phyloP scores from a whole-genome alignment of 2,329 filamentous ascomycete species.

The Cordyceps tenuipes region DNA sequence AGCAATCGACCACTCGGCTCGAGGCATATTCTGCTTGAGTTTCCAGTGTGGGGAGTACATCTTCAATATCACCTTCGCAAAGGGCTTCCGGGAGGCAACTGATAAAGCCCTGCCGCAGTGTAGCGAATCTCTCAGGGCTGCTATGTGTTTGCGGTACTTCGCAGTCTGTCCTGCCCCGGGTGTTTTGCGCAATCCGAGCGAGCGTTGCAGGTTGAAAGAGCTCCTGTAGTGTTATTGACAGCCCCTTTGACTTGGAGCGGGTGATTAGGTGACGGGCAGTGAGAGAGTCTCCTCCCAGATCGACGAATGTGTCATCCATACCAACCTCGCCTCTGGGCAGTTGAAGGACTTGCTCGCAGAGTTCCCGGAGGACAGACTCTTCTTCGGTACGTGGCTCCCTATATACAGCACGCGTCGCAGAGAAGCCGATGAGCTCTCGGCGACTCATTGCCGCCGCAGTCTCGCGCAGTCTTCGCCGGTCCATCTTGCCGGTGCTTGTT shows the following conservation, averaged over 20 bases:
- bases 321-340: background rate
- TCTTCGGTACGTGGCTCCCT: background rate
- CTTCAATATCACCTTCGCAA: background rate
- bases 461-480: background rate
- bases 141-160: background rate
- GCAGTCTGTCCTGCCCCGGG: background rate
- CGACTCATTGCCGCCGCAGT: background rate
- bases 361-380: background rate
- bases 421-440: background rate
- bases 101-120: background rate
- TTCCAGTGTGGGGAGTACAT: background rate
- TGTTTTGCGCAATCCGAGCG: background rate
- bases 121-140: background rate
- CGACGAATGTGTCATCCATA: slow-evolving; percentile 2
- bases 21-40: background rate
- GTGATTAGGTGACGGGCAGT: background rate
- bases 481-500: slow-evolving; percentile 3
- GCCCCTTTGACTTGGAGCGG: background rate
- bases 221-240: background rate
- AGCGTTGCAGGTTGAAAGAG: background rate
- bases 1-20: slow-evolving; percentile 1
- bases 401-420: background rate
- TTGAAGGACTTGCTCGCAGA: background rate
- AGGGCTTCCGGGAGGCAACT: background rate
- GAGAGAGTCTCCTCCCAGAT: slow-evolving; percentile 3